phyloP scores from a whole-genome alignment of 768 basidiomycete species.

The Hygrophoropsis aurantiaca region DNA sequence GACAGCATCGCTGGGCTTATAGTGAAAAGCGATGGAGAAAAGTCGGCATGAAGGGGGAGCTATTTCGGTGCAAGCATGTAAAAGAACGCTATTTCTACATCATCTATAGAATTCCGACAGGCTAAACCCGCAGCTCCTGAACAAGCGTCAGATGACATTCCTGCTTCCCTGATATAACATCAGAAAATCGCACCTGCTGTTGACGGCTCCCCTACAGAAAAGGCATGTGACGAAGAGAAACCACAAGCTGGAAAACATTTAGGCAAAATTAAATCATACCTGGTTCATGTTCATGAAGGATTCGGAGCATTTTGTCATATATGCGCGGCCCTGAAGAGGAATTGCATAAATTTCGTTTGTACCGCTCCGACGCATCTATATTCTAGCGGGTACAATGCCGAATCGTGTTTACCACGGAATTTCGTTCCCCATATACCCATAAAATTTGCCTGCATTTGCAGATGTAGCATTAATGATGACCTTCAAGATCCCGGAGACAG shows the following conservation, averaged over 20 bases:
- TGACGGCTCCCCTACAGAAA: no score
- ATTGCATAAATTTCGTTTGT: no score
- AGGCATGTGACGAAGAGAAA: no score
- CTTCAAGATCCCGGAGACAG: slow-evolving; percentile 23
- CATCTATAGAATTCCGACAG: background rate
- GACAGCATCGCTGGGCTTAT: background rate
- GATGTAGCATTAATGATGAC: slow-evolving; percentile 1
- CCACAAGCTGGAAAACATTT: no score
- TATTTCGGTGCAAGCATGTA: background rate
- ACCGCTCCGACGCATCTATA: no score
- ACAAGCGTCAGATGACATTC: background rate
- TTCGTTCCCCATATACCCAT: slow-evolving; percentile 1
- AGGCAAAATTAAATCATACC: no score
- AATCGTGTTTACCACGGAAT: slow-evolving; percentile 5
- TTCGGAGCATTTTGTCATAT: no score
- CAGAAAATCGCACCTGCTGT: no score
- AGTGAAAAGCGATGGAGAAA: background rate
- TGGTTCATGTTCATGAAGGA: no score
- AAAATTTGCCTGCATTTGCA: slow-evolving; percentile 11
- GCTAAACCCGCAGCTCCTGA: background rate
- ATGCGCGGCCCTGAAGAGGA: no score
- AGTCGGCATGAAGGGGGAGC: background rate
- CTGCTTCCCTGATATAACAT: no score
- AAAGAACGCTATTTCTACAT: background rate
- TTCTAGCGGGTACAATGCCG: no score